Conservation (phyloP, 768 basidiomycete genomes). For the Agaricus blazei region DNA sequence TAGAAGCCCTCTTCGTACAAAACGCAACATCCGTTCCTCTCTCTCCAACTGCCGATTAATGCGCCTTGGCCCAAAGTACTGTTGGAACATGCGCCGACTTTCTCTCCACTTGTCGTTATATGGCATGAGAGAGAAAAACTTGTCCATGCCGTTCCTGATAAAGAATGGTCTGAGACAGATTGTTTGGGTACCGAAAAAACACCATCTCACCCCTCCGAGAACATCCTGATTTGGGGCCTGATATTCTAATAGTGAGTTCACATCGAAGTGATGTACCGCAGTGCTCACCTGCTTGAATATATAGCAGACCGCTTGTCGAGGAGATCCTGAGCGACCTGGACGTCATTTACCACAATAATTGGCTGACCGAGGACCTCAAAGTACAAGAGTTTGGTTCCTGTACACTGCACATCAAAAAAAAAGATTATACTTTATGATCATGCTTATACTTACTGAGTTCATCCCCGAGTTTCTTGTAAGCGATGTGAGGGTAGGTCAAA, state of each 20-base stretch:
- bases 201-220: background rate
- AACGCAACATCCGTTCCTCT: background rate
- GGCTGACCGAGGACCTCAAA: slow-evolving; percentile 44
- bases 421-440: background rate
- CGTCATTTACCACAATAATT: slow-evolving; percentile 33
- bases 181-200: background rate
- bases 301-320: slow-evolving; percentile 45
- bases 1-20: background rate
- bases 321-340: slow-evolving; percentile 40
- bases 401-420: too few relatives aligned
- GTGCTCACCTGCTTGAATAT: slow-evolving; percentile 6
- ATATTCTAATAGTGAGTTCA: background rate
- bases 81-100: slow-evolving; percentile 21
- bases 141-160: background rate
- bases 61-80: slow-evolving; percentile 16
- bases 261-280: too few relatives aligned
- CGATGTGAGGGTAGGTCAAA: too few relatives aligned
- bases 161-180: background rate
- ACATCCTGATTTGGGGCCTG: background rate
- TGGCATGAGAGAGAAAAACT: slow-evolving; percentile 11
- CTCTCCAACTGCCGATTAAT: background rate
- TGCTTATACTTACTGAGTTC: background rate
- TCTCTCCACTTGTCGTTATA: slow-evolving; percentile 21
- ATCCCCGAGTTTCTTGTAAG: too few relatives aligned
- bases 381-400: slow-evolving; percentile 39